Evolutionary conservation across 768 basidiomycete genomes (phyloP).

Genomic region (Hysterangium stoloniferum): DNA sequence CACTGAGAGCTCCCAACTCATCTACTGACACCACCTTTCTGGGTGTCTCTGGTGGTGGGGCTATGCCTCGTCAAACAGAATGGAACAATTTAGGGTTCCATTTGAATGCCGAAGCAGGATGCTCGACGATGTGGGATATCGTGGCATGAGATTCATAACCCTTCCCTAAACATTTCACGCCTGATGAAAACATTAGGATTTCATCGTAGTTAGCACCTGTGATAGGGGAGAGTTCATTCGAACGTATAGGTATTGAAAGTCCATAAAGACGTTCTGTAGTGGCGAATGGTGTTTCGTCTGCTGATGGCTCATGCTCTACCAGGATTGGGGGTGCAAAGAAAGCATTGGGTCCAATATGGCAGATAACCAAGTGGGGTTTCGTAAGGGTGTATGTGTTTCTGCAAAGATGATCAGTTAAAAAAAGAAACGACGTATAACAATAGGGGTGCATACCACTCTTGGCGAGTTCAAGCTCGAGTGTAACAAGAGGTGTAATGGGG

Average conservation of each 20-base stretch:
- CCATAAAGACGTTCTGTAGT: constrained; percentile 40
- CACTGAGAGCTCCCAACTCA: constrained; percentile 22
- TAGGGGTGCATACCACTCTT: constrained; percentile 30
- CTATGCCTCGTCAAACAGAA: constrained; percentile 3
- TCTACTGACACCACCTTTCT: constrained; percentile 9
- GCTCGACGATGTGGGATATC: constrained; percentile 27
- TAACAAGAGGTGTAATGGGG: constrained; percentile 59
- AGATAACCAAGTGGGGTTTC: constrained; percentile 39
- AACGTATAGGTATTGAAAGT: constrained; percentile 53
- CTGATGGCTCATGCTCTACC: constrained; percentile 18
- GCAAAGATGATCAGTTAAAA: too few relatives aligned
- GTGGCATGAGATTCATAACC: constrained; percentile 71
- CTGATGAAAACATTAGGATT: constrained; percentile 74
- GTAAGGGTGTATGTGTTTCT: constrained; percentile 33
- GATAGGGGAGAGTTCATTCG: constrained; percentile 22
- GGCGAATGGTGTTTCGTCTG: constrained; percentile 32
- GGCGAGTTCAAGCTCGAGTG: constrained; percentile 54
- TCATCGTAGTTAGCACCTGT: constrained; percentile 54
- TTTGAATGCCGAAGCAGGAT: neutral
- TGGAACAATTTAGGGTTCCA: constrained; percentile 9
- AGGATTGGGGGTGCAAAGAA: constrained; percentile 50
- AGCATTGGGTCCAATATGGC: constrained; percentile 60
- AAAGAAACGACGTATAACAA: too few relatives aligned
- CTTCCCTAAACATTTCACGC: constrained; percentile 71
- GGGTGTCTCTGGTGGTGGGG: constrained; percentile 2